phyloP scores from a whole-genome alignment of 148 eudicot species.

The Chenopodium suecicum region DNA sequence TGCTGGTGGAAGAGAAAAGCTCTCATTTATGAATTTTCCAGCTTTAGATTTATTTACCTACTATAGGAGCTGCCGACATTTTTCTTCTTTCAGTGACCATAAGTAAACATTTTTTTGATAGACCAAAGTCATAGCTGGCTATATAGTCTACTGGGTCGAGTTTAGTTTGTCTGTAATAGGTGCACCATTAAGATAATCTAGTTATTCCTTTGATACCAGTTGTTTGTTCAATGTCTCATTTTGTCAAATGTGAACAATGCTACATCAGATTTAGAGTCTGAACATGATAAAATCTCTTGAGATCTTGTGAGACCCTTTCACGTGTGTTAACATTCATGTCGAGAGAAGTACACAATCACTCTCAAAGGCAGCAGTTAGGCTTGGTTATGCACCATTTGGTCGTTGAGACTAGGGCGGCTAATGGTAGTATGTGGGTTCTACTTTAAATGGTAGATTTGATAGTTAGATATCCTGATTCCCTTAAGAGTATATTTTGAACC shows the following conservation, averaged over 20 bases:
- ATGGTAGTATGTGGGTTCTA: background rate
- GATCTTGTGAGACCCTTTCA: background rate
- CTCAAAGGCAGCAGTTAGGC: too few species aligned
- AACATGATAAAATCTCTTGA: background rate
- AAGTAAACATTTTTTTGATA: background rate
- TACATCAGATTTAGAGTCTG: background rate
- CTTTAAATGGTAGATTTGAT: too few species aligned
- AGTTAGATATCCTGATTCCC: background rate
- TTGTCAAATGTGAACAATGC: background rate
- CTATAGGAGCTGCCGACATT: background rate
- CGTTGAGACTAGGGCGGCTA: background rate
- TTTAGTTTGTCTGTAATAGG: background rate
- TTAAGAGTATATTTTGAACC: too few species aligned
- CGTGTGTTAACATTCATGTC: background rate
- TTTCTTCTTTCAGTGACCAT: background rate
- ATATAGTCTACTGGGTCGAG: background rate
- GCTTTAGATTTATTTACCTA: background rate
- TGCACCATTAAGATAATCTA: background rate
- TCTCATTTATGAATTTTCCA: background rate
- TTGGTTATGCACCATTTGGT: background rate
- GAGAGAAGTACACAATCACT: background rate
- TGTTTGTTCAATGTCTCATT: background rate
- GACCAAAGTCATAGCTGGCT: background rate
- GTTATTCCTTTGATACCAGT: background rate
- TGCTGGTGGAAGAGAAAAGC: background rate